Base-by-base conservation (phyloP, 2,329 filamentous ascomycete genomes). In the Colletotrichum endophyticum region DNA sequence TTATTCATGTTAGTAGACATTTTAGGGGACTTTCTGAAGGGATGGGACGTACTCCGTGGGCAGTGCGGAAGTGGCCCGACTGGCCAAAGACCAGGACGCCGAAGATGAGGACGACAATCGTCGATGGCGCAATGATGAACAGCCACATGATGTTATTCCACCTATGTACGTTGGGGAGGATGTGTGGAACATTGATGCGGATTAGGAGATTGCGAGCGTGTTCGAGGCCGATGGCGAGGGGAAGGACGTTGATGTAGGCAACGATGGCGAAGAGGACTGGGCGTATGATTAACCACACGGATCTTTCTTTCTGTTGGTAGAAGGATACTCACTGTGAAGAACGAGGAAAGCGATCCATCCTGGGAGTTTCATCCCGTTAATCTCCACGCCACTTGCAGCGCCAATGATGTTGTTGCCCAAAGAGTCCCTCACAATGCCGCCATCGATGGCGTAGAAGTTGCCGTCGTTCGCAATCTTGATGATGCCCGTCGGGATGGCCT, bases 391-490 rank as follows among this genome's bases (percentile, higher is more conserved):
- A 32, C 78, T 80, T 27, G 82, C 75, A 12, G 79, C 77, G 11
- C 34, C 27, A 3, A 66, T 57, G 3, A 81, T 34, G 25, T 76
- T 76, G 28, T 61, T 53, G 30, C 78, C 78, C 8, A 83, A 49
- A 6, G 76, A 74, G 7, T 80, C 79, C 5, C 78, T 57, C 6
- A 83, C 71, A 6, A 62, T 30, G 12, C 77, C 67, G 6, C 80
- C 80, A 30, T 84, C 81, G 13, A 84, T 75, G 2, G 79, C 78
- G 44, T 80, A 84, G 6, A 72, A 77, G 76, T 82, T 81, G 5
- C 80, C 79, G 19, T 78, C 78, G 27, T 79, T 83, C 5, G 68
- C 61, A 28, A 84, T 75, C n/a, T 78, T 78, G 22, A 84, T 80
- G 2, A 25, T 73, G 0, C 82, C 82, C 9, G 76, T 77, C 0